Percentiles rank a stretch among this genome's conserved stretches.
phyloP scores from a whole-genome alignment of 225 moss, liverwort and hornwort genomes.

The Rhytidiadelphus loreus region DNA sequence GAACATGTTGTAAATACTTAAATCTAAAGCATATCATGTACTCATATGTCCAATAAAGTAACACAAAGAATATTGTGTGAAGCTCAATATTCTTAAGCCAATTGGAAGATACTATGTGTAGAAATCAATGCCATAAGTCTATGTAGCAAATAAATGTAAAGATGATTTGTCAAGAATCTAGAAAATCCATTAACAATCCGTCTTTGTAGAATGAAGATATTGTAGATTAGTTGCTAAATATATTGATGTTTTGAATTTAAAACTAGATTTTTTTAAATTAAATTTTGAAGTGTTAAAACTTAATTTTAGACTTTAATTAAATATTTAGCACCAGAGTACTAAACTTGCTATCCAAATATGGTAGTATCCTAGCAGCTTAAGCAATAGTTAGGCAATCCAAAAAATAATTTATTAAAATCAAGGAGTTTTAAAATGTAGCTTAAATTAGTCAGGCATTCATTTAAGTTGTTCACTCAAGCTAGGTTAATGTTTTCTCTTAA shows the following conservation, averaged over 20 bases:
- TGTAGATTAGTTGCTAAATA: background rate
- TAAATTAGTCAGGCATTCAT: too few relatives aligned
- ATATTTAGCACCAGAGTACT: background rate
- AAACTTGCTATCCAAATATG: too few relatives aligned
- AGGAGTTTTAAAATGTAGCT: too few relatives aligned
- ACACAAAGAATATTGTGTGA: background rate
- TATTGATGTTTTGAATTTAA: background rate
- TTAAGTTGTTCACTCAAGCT: too few relatives aligned
- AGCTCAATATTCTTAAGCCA: background rate
- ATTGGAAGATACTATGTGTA: background rate
- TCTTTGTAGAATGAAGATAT: background rate
- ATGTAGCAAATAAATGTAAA: background rate
- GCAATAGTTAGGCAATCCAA: too few relatives aligned
- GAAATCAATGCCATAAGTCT: too few relatives aligned
- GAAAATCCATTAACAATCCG: fast-evolving
- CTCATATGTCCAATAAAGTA: background rate
- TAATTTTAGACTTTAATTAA: background rate
- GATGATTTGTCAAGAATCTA: fast-evolving
- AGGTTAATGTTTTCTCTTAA: too few relatives aligned
- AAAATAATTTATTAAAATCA: too few relatives aligned
- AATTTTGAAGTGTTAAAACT: fast-evolving
- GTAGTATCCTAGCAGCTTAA: too few relatives aligned
- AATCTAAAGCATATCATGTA: background rate
- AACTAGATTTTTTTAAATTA: background rate
- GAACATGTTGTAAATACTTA: background rate